A percentile compares a stretch with the other conserved stretches of the same genome.
phyloP scores from a whole-genome alignment of 805 yeast species.

The Starmerella vaccinii region DNA sequence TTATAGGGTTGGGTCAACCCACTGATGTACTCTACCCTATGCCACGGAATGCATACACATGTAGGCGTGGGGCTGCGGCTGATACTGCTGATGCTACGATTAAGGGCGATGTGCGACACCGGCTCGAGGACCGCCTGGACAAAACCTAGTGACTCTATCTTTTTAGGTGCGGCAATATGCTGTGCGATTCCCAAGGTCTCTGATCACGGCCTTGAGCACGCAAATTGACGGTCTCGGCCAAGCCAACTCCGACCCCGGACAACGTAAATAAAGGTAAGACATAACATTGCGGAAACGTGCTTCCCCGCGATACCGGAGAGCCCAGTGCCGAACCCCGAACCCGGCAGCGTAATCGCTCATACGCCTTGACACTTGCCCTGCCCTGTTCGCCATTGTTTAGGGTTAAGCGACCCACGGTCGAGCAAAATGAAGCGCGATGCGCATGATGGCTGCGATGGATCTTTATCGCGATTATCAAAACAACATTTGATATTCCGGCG shows the following conservation, averaged over 20 bases:
- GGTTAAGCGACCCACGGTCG: not conserved
- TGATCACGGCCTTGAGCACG: no score
- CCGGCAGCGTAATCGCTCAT: not conserved
- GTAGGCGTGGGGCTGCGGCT: not conserved
- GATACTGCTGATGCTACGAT: not conserved
- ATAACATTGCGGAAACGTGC: no score
- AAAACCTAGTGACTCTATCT: no score
- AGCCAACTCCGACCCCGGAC: no score
- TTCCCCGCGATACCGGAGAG: not conserved
- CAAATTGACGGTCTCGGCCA: no score
- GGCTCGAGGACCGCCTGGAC: no score
- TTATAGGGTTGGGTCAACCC: not conserved
- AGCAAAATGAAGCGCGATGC: not conserved
- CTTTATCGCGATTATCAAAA: no score
- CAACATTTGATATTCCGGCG: no score
- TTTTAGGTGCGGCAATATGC: no score
- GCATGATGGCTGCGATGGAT: no score
- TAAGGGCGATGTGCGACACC: not conserved
- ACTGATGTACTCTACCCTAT: not conserved
- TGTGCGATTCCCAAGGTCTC: no score
- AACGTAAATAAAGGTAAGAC: no score
- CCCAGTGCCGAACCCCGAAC: not conserved
- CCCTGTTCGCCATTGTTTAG: not conserved
- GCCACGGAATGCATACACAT: not conserved
- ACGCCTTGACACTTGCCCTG: not conserved